phyloP scores from a whole-genome alignment of 1,139 yeast genomes.

The Suhomyces yuchorum region DNA sequence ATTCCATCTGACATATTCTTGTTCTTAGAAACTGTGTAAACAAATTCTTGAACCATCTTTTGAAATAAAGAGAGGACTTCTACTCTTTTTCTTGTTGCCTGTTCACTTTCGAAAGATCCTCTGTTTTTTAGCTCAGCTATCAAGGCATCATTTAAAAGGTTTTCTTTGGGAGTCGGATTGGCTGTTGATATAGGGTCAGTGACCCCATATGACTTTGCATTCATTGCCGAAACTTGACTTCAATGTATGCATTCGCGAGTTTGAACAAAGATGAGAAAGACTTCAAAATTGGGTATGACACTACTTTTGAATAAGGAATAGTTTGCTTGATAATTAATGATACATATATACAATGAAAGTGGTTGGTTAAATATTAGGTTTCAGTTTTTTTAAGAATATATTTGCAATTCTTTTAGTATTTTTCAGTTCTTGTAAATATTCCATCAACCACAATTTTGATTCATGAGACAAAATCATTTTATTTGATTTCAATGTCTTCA shows the following conservation, averaged over 20 bases:
- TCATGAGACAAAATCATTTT: slow-evolving; percentile 7
- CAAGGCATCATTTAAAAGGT: slow-evolving; percentile 68
- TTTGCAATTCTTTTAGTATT: slow-evolving; percentile 10
- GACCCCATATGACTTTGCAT: slow-evolving; percentile 83
- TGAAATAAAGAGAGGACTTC: slow-evolving; percentile 74
- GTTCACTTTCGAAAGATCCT: slow-evolving; percentile 87
- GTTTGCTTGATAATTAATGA: background rate
- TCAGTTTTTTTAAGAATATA: slow-evolving; percentile 1
- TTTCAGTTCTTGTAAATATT: slow-evolving; percentile 7
- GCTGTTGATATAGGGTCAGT: slow-evolving; percentile 87
- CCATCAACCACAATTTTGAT: slow-evolving; percentile 11
- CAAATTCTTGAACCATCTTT: slow-evolving; percentile 75
- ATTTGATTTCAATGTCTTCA: slow-evolving; percentile 12
- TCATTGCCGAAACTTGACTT: too few relatives aligned
- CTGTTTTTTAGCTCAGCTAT: slow-evolving; percentile 78
- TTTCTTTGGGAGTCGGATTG: slow-evolving; percentile 83
- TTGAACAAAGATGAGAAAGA: too few relatives aligned
- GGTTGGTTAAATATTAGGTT: background rate
- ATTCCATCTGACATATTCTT: slow-evolving; percentile 96
- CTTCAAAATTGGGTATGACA: too few relatives aligned
- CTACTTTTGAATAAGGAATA: background rate
- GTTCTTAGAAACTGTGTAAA: slow-evolving; percentile 70
- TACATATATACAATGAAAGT: slow-evolving; percentile 6
- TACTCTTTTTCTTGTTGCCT: slow-evolving; percentile 75
- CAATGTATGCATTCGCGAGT: too few relatives aligned